phyloP scores from a whole-genome alignment of 805 yeast genomes.

The Schwanniomyces pseudopolymorphus region DNA sequence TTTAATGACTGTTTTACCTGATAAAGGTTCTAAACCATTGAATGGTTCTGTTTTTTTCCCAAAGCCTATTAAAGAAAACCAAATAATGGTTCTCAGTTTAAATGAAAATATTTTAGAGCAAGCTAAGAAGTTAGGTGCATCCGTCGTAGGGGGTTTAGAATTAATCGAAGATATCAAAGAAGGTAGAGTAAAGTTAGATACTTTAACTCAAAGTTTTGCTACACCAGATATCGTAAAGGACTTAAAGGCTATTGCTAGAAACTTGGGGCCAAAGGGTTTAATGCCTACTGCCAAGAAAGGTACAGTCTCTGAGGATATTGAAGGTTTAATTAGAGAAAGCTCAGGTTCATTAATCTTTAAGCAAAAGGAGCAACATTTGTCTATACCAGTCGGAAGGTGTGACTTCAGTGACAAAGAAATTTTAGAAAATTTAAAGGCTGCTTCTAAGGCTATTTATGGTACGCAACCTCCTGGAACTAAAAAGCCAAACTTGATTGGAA shows the following conservation, averaged over 20 bases:
- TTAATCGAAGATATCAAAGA: slow-evolving; percentile 60
- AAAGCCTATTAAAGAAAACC: slow-evolving; percentile 63
- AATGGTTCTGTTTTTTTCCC: slow-evolving; percentile 74
- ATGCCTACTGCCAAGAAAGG: slow-evolving; percentile 88
- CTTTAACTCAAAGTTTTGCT: slow-evolving; percentile 75
- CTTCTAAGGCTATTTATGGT: slow-evolving; percentile 60
- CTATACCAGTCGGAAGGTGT: slow-evolving; percentile 74
- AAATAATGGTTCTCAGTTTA: slow-evolving; percentile 67
- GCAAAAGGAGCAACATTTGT: slow-evolving; percentile 61
- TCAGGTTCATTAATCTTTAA: slow-evolving; percentile 76
- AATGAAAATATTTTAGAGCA: slow-evolving; percentile 50
- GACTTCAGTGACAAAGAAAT: slow-evolving; percentile 76
- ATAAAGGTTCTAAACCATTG: slow-evolving; percentile 74
- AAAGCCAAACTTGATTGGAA: slow-evolving; percentile 69
- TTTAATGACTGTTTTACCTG: slow-evolving; percentile 63
- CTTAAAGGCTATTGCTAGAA: slow-evolving; percentile 68
- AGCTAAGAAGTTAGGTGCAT: slow-evolving; percentile 61
- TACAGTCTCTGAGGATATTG: slow-evolving; percentile 72
- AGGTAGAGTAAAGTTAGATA: slow-evolving; percentile 47
- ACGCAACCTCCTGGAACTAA: slow-evolving; percentile 58
- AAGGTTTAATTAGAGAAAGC: slow-evolving; percentile 49
- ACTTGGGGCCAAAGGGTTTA: slow-evolving; percentile 83
- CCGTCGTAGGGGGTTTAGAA: slow-evolving; percentile 69
- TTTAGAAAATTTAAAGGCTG: slow-evolving; percentile 65
- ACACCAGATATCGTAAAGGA: slow-evolving; percentile 75